Conservation (phyloP, 1,284 basidiomycete species). For the Ceratobasidium sp. region DNA sequence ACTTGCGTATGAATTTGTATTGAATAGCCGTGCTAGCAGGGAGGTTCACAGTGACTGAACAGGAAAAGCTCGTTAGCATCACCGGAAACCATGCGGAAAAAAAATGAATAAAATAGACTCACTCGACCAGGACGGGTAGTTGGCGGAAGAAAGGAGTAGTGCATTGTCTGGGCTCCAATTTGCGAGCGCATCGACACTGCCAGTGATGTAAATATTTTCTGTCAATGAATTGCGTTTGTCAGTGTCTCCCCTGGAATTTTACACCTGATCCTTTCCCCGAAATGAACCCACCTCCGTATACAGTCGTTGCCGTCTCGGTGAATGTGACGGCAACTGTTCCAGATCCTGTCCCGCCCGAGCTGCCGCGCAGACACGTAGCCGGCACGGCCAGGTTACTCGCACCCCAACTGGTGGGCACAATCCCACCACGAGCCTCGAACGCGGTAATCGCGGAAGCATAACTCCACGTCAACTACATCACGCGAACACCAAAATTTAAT, state of each 20-base stretch:
- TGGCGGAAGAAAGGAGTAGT: constrained; percentile 52
- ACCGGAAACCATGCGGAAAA: neutral
- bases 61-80: neutral
- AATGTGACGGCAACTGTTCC: constrained; percentile 40
- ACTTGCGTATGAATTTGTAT: constrained; percentile 76
- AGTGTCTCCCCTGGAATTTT: constrained; percentile 44
- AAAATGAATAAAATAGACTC: neutral
- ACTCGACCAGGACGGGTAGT: constrained; percentile 27
- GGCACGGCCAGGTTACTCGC: constrained; percentile 64
- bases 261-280: neutral
- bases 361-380: constrained; percentile 52
- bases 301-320: constrained; percentile 54
- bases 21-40: constrained; percentile 61
- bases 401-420: constrained; percentile 64
- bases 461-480: constrained; percentile 24
- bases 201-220: constrained; percentile 69
- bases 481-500: neutral
- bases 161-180: constrained; percentile 71
- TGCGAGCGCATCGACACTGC: constrained; percentile 63
- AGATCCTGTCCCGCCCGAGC: constrained; percentile 46
- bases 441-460: constrained; percentile 41
- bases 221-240: neutral
- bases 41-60: constrained; percentile 59
- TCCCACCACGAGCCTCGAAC: constrained; percentile 39
- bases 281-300: constrained; percentile 55